These are phyloP conservation scores for Pleurotus pulmonarius DNA, from an alignment of 768 basidiomycete genomes.

Conservation along the genomic window DNA sequence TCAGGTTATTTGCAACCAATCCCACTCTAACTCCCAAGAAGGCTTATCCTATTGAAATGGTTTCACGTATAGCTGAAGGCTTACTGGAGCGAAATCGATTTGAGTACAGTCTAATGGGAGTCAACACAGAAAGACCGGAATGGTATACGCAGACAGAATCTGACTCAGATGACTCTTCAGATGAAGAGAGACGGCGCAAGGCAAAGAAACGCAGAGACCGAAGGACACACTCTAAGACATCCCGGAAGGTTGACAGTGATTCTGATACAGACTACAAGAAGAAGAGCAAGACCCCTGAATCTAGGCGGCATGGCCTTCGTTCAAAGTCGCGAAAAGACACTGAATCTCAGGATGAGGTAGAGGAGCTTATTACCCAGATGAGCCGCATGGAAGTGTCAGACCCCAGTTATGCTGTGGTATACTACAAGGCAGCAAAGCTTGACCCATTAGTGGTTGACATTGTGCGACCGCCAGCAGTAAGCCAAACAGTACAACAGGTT, in stretches of 20 bases:
- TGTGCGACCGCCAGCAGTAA: neutral
- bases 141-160: slow-evolving; percentile 1
- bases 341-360: slow-evolving; percentile 2
- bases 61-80: neutral
- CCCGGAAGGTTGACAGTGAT: neutral
- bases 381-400: slow-evolving; percentile 4
- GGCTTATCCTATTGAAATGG: neutral
- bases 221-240: neutral
- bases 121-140: slow-evolving; percentile 1
- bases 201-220: neutral
- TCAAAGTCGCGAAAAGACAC: too few relatives aligned
- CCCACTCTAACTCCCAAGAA: neutral
- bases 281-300: neutral
- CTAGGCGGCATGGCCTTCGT: too few relatives aligned
- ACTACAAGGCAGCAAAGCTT: slow-evolving; percentile 7
- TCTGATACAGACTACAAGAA: neutral
- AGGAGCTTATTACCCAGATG: slow-evolving; percentile 7
- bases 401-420: neutral
- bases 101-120: neutral
- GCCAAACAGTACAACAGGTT: neutral
- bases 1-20: neutral
- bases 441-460: slow-evolving; percentile 3
- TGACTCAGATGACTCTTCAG: neutral
- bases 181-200: neutral
- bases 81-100: slow-evolving; percentile 7